These are phyloP conservation scores for Rhododendron williamsianum DNA, from an alignment of 148 eudicot species.

Conservation along the genomic window DNA sequence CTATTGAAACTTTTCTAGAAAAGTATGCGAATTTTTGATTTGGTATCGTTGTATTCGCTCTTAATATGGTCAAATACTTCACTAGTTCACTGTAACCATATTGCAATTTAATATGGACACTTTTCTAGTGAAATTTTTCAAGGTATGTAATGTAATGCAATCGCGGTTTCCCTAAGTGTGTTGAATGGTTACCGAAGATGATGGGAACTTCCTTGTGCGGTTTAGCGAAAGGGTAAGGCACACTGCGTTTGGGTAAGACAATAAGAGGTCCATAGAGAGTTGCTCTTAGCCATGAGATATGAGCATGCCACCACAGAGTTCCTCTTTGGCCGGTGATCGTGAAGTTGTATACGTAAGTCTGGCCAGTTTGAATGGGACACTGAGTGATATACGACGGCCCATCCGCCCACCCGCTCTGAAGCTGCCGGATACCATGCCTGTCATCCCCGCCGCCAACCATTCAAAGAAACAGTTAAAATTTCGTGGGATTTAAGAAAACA, in stretches of 20 bases:
- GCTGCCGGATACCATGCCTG: constrained; percentile 62
- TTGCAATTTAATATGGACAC: too few relatives aligned
- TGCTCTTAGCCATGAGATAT: constrained; percentile 59
- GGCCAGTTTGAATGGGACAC: constrained; percentile 58
- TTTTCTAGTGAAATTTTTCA: background rate
- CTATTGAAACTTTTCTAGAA: background rate
- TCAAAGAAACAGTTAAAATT: background rate
- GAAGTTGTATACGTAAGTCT: constrained; percentile 54
- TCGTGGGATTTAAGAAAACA: background rate
- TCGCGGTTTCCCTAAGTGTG: background rate
- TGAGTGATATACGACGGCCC: constrained; percentile 63
- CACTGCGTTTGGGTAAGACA: constrained; percentile 42
- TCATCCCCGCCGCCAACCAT: background rate
- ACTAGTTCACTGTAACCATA: too few relatives aligned
- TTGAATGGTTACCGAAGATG: constrained; percentile 34
- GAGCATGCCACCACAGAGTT: constrained; percentile 60
- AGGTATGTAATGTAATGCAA: background rate
- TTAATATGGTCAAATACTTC: too few relatives aligned
- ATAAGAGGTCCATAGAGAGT: constrained; percentile 50
- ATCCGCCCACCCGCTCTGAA: constrained; percentile 60
- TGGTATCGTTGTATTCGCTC: background rate
- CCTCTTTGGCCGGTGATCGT: constrained; percentile 62
- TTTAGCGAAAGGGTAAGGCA: constrained; percentile 51
- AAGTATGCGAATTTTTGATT: background rate
- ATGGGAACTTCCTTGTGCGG: constrained; percentile 58